phyloP scores from a whole-genome alignment of 2,329 filamentous ascomycete species.

The Ophiosphaerella herpotricha region DNA sequence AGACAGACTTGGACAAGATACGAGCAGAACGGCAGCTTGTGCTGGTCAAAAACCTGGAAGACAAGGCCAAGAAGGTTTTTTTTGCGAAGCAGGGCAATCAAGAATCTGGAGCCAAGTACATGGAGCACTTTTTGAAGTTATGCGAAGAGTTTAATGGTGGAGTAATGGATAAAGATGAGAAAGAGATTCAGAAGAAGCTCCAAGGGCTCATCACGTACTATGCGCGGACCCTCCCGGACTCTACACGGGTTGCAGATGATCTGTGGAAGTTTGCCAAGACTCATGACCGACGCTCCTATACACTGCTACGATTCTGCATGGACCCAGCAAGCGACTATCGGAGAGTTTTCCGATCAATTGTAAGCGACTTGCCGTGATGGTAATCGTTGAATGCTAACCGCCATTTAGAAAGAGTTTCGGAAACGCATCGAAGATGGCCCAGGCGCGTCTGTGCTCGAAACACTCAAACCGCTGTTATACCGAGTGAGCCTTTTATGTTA shows the following conservation, averaged over 20 bases:
- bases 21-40: conserved; percentile 84
- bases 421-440: conserved; percentile 76
- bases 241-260: conserved; percentile 71
- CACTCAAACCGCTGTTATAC: conserved; percentile 80
- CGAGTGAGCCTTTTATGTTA: conserved; percentile 83
- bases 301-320: conserved; percentile 84
- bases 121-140: conserved; percentile 77
- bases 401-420: conserved; percentile 70
- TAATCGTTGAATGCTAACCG: conserved; percentile 12
- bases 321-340: conserved; percentile 88
- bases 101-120: conserved; percentile 70
- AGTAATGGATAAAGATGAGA: conserved; percentile 71
- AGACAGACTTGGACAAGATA: conserved; percentile 71
- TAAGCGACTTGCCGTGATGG: conserved; percentile 16
- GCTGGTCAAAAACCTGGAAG: conserved; percentile 77
- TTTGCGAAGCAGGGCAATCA: conserved; percentile 84
- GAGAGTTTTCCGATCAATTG: conserved; percentile 82
- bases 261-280: conserved; percentile 88
- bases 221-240: conserved; percentile 76
- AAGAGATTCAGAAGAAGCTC: conserved; percentile 71
- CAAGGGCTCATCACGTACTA: conserved; percentile 75
- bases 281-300: conserved; percentile 87
- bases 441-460: conserved; percentile 71
- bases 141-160: conserved; percentile 92
- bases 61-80: conserved; percentile 81